These are phyloP conservation scores for Teratosphaeria pseudoeucalypti DNA, from an alignment of 2,329 filamentous ascomycete species.

Conservation along the genomic window DNA sequence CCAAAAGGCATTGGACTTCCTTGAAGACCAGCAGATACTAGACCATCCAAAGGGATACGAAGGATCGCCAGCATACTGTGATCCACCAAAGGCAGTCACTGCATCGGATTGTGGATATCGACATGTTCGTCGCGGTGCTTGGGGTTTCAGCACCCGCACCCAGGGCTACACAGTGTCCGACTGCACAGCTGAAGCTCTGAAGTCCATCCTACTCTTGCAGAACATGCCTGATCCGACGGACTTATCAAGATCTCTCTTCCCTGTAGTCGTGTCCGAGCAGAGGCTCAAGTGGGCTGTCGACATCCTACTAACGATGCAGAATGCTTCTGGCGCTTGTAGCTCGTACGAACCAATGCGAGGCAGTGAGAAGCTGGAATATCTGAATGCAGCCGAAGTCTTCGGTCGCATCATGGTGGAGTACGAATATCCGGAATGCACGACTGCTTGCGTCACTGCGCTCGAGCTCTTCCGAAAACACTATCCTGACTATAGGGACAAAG, in stretches of 20 bases:
- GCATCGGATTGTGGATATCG: slow-evolving; percentile 49
- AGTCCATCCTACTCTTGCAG: slow-evolving; percentile 76
- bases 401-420: slow-evolving; percentile 98
- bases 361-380: slow-evolving; percentile 64
- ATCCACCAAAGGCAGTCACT: slow-evolving; percentile 22
- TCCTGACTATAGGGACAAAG: slow-evolving; percentile 64
- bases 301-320: slow-evolving; percentile 85
- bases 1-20: slow-evolving; percentile 66
- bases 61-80: slow-evolving; percentile 40
- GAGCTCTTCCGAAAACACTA: slow-evolving; percentile 72
- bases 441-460: slow-evolving; percentile 80
- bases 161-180: slow-evolving; percentile 96
- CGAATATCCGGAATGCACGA: slow-evolving; percentile 96
- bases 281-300: slow-evolving; percentile 83
- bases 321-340: slow-evolving; percentile 71
- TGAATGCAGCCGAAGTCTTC: slow-evolving; percentile 96
- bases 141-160: slow-evolving; percentile 86
- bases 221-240: slow-evolving; percentile 47
- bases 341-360: slow-evolving; percentile 82
- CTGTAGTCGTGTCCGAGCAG: slow-evolving; percentile 60
- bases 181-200: slow-evolving; percentile 84
- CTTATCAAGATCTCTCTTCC: slow-evolving; percentile 40
- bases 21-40: slow-evolving; percentile 83
- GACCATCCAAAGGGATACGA: slow-evolving; percentile 70
- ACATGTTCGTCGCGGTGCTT: slow-evolving; percentile 82